A percentile compares a stretch with the other conserved stretches of the same genome.
phyloP scores from a whole-genome alignment of 2,329 filamentous ascomycete genomes.

The Blumeriella jaapii region DNA sequence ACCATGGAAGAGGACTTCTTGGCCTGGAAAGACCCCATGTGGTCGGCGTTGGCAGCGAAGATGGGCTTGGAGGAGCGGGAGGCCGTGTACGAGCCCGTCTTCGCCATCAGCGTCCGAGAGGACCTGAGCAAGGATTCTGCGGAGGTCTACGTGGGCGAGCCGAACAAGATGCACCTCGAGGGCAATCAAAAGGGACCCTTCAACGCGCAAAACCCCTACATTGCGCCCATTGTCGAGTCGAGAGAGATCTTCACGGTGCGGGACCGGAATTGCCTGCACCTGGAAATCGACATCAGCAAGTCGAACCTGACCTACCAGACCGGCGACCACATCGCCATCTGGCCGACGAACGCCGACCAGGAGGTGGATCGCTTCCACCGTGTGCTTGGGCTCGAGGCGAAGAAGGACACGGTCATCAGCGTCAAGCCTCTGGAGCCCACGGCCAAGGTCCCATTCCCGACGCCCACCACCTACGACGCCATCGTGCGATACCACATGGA shows the following conservation, averaged over 20 bases:
- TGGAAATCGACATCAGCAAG: slow-evolving; percentile 84
- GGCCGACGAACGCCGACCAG: slow-evolving; percentile 88
- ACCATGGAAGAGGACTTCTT: slow-evolving; percentile 99
- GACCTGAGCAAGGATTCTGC: slow-evolving; percentile 62
- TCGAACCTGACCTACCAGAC: slow-evolving; percentile 92
- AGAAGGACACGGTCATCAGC: slow-evolving; percentile 71
- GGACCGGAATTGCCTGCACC: slow-evolving; percentile 88
- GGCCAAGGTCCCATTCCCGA: slow-evolving; percentile 94
- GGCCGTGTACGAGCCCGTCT: slow-evolving; percentile 88
- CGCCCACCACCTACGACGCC: slow-evolving; percentile 91
- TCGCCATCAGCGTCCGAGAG: slow-evolving; percentile 67
- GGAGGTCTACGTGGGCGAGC: slow-evolving; percentile 88
- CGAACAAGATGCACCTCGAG: slow-evolving; percentile 91
- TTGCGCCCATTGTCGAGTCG: slow-evolving; percentile 88
- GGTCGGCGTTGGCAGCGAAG: slow-evolving; percentile 68
- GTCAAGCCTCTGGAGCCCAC: slow-evolving; percentile 90
- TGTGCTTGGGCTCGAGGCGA: slow-evolving; percentile 62
- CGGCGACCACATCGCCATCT: slow-evolving; percentile 92
- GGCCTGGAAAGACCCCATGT: slow-evolving; percentile 99
- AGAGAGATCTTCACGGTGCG: slow-evolving; percentile 80
- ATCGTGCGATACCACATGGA: slow-evolving; percentile 93
- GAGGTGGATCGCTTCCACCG: slow-evolving; percentile 86
- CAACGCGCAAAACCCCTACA: slow-evolving; percentile 94
- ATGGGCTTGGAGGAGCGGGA: slow-evolving; percentile 92
- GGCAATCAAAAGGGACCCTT: slow-evolving; percentile 75